A percentile compares a stretch with the other conserved stretches of the same genome.
Conservation (phyloP, 2,329 filamentous ascomycete species). For the Cordyceps cicadae region DNA sequence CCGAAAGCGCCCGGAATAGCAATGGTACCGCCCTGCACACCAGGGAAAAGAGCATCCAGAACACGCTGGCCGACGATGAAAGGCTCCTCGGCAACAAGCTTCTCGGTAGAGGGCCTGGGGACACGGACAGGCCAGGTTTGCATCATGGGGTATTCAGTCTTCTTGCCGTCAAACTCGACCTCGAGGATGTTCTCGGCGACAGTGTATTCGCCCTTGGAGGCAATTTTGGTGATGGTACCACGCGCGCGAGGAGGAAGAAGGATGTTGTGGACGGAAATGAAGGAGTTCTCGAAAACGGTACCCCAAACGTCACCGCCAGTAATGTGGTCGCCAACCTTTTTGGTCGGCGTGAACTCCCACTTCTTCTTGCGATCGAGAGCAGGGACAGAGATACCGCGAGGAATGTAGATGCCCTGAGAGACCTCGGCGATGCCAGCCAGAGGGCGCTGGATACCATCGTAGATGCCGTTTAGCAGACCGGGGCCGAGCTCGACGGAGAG, state of each 20-base stretch:
- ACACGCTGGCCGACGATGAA: constrained; percentile 97
- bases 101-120: constrained; percentile 84
- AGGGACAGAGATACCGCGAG: constrained; percentile 81
- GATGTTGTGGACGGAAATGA: constrained; percentile 89
- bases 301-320: constrained; percentile 95
- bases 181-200: constrained; percentile 91
- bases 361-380: constrained; percentile 85
- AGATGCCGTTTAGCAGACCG: constrained; percentile 97
- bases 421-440: constrained; percentile 72
- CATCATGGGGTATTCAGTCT: constrained; percentile 95
- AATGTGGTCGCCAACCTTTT: constrained; percentile 96
- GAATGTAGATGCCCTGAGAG: constrained; percentile 91
- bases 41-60: constrained; percentile 89
- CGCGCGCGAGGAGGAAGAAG: constrained; percentile 81
- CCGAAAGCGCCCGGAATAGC: constrained; percentile 98
- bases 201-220: constrained; percentile 83
- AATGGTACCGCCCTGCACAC: constrained; percentile 93
- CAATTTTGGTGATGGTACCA: constrained; percentile 86
- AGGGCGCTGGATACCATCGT: constrained; percentile 96
- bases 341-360: constrained; percentile 87
- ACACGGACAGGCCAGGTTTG: constrained; percentile 97
- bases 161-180: constrained; percentile 94
- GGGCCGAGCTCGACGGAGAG: constrained; percentile 95
- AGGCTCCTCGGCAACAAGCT: constrained; percentile 77
- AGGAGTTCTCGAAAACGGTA: constrained; percentile 89